Conservation (phyloP, 2,329 filamentous ascomycete species). For the Akanthomyces muscarius region DNA sequence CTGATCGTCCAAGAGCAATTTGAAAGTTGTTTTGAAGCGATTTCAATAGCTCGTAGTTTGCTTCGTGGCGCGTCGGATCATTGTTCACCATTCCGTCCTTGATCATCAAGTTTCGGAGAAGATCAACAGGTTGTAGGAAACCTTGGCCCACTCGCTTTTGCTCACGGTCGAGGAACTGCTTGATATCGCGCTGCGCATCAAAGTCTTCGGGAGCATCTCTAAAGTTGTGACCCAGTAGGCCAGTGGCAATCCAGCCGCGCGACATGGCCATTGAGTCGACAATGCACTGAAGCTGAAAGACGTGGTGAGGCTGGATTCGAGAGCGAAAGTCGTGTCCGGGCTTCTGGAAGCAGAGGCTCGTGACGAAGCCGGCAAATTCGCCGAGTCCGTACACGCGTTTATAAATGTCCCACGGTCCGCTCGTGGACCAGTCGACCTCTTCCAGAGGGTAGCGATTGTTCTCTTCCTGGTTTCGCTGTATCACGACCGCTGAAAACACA, state of each 20-base stretch:
- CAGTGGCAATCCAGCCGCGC: slow-evolving; percentile 38
- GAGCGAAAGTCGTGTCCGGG: slow-evolving; percentile 33
- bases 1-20: slow-evolving; percentile 21
- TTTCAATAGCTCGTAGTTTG: slow-evolving; percentile 11
- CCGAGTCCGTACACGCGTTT: slow-evolving; percentile 41
- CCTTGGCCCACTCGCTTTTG: slow-evolving; percentile 23
- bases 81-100: background rate
- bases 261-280: slow-evolving; percentile 44
- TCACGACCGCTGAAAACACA: slow-evolving; percentile 37
- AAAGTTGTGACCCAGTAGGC: slow-evolving; percentile 34
- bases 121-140: slow-evolving; percentile 10
- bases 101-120: slow-evolving; percentile 1
- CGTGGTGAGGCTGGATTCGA: slow-evolving; percentile 42
- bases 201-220: slow-evolving; percentile 33
- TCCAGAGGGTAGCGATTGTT: slow-evolving; percentile 33
- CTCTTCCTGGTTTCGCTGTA: slow-evolving; percentile 34
- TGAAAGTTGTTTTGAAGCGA: slow-evolving; percentile 18
- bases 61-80: background rate
- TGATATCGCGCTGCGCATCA: slow-evolving; percentile 37
- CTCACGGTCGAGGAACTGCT: slow-evolving; percentile 40
- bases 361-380: slow-evolving; percentile 43
- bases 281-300: slow-evolving; percentile 49
- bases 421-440: slow-evolving; percentile 38
- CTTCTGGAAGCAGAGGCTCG: slow-evolving; percentile 43
- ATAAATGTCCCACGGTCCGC: slow-evolving; percentile 28